Percentiles rank a stretch among this genome's conserved stretches.
These are phyloP conservation scores for Apiospora malaysiana DNA, from an alignment of 2,329 filamentous ascomycete species.

Conservation along the genomic window DNA sequence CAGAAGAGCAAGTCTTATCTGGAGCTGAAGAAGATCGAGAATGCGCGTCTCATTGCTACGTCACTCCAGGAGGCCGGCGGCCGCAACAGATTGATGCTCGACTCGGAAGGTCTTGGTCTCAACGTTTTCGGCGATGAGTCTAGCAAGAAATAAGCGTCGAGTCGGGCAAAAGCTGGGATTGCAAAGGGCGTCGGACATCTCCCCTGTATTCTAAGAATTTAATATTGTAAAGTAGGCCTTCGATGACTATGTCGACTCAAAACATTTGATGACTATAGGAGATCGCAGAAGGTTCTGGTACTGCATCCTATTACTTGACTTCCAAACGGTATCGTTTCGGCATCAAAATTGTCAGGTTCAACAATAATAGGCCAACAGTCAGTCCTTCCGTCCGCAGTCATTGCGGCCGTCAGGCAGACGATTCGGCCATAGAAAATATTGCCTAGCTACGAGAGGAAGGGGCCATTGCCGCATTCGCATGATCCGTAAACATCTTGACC, in stretches of 20 bases:
- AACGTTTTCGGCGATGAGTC: constrained; percentile 71
- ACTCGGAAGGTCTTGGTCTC: constrained; percentile 87
- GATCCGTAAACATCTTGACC: background rate
- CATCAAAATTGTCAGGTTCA: too few species aligned
- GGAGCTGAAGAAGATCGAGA: constrained; percentile 97
- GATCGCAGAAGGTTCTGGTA: too few species aligned
- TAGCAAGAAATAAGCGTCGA: constrained; percentile 50
- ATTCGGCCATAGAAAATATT: too few species aligned
- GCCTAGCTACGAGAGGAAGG: too few species aligned
- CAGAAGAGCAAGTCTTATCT: constrained; percentile 99
- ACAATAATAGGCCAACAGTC: too few species aligned
- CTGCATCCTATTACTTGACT: too few species aligned
- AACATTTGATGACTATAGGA: background rate
- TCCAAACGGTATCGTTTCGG: too few species aligned
- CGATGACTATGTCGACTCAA: background rate
- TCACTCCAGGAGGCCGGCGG: constrained; percentile 85
- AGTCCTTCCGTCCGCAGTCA: too few species aligned
- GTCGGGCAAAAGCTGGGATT: constrained; percentile 22
- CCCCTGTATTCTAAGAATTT: constrained; percentile 44
- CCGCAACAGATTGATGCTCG: constrained; percentile 93
- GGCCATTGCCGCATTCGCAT: background rate
- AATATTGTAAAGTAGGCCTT: constrained; percentile 35
- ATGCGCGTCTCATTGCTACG: constrained; percentile 85
- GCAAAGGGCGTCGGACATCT: constrained; percentile 35
- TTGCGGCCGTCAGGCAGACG: too few species aligned